phyloP scores from a whole-genome alignment of 129 eudicot genomes.

The Deinandra increscens region DNA sequence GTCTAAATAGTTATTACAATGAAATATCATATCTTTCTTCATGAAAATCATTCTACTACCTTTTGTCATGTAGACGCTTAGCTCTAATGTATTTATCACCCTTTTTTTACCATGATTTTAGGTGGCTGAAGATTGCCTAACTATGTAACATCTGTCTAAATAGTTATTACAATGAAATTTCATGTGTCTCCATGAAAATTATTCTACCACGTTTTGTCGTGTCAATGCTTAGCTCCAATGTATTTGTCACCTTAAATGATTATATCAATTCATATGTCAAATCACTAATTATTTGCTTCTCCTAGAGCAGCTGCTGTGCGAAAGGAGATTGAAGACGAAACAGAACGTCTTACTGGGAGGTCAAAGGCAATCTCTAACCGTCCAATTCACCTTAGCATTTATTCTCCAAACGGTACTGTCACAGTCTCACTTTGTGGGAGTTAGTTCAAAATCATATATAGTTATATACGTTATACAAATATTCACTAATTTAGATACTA shows the following conservation, averaged over 20 bases:
- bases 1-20: neutral
- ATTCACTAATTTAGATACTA: neutral
- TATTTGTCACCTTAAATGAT: slow-evolving; percentile 2
- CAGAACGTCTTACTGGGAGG: slow-evolving; percentile 91
- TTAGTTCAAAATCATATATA: neutral
- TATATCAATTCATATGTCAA: neutral
- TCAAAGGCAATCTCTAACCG: slow-evolving; percentile 81
- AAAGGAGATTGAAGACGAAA: slow-evolving; percentile 93
- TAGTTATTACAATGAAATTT: neutral
- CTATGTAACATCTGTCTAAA: slow-evolving; percentile 8
- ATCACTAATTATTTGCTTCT: slow-evolving; percentile 14
- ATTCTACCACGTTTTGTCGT: slow-evolving; percentile 4
- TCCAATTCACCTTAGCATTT: slow-evolving; percentile 96
- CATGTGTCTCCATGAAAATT: slow-evolving; percentile 1
- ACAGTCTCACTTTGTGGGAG: neutral
- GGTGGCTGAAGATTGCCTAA: neutral
- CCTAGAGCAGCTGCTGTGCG: slow-evolving; percentile 88
- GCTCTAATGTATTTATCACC: neutral
- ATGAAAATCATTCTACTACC: slow-evolving; percentile 4
- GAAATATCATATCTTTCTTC: slow-evolving; percentile 11
- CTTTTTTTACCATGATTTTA: neutral
- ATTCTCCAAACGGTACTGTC: slow-evolving; percentile 84
- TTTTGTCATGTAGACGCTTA: slow-evolving; percentile 18
- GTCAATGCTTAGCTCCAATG: slow-evolving; percentile 15
- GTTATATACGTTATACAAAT: neutral